Evolutionary conservation across 495 filamentous ascomycete genomes (phyloP).

Genomic region (Hyaloscypha variabilis): DNA sequence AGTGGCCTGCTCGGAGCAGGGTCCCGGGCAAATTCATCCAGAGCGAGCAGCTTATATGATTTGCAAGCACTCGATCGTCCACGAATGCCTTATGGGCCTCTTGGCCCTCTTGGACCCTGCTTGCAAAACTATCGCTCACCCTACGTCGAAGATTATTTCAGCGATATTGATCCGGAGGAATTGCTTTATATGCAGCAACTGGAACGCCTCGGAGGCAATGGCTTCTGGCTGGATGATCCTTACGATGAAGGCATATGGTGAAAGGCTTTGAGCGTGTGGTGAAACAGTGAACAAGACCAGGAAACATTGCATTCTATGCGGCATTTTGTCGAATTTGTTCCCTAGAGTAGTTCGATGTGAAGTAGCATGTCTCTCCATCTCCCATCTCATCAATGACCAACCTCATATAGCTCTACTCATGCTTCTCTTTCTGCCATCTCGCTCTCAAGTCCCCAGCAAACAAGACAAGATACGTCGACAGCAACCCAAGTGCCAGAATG

Average conservation of each 20-base stretch:
- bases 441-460: conserved; percentile 1
- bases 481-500: background rate
- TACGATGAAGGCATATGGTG: background rate
- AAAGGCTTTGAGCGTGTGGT: background rate
- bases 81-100: background rate
- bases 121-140: background rate
- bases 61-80: background rate
- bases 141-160: conserved; percentile 5
- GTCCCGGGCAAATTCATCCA: background rate
- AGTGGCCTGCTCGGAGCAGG: background rate
- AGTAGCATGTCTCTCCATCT: background rate
- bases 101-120: background rate
- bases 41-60: background rate
- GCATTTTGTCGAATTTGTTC: background rate
- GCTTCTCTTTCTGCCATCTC: conserved; percentile 1
- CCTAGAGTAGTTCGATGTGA: background rate
- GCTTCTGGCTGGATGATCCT: background rate
- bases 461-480: background rate
- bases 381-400: background rate
- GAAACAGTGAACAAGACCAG: background rate
- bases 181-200: background rate
- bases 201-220: background rate
- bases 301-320: background rate
- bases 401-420: background rate
- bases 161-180: background rate